A percentile compares a stretch with the other conserved stretches of the same genome.
phyloP scores from a whole-genome alignment of 176 grass and related monocot genomes.

The Cenchrus purpureus region DNA sequence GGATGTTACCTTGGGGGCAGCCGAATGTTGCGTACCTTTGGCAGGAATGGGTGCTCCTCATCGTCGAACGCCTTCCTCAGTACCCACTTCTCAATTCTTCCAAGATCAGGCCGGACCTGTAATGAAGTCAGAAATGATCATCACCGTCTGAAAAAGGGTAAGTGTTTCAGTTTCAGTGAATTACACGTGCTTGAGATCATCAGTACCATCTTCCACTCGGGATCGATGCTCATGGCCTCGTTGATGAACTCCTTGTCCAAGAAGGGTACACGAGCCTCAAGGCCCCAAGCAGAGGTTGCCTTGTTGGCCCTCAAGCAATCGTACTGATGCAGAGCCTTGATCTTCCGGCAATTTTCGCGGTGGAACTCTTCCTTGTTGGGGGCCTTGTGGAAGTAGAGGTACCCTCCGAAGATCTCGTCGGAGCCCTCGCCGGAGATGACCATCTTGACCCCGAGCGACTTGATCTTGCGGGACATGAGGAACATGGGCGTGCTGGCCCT shows the following conservation, averaged over 20 bases:
- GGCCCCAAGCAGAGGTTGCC: slow-evolving; percentile 80
- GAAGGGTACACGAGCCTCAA: slow-evolving; percentile 85
- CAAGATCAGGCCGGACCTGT: slow-evolving; percentile 71
- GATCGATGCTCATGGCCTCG: slow-evolving; percentile 75
- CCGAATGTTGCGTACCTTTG: slow-evolving; percentile 54
- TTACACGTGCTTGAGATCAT: too few species aligned
- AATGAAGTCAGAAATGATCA: not conserved
- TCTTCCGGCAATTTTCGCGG: slow-evolving; percentile 74
- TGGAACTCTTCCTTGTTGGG: slow-evolving; percentile 87
- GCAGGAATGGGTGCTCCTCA: slow-evolving; percentile 67
- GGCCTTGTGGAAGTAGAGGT: slow-evolving; percentile 92
- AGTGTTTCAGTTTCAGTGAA: not conserved
- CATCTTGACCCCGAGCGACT: slow-evolving; percentile 93
- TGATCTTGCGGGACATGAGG: slow-evolving; percentile 91
- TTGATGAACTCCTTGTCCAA: slow-evolving; percentile 87
- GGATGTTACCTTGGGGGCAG: too few species aligned
- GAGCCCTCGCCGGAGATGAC: slow-evolving; percentile 87
- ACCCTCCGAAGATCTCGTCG: slow-evolving; percentile 86
- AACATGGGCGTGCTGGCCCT: slow-evolving; percentile 93
- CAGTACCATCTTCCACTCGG: slow-evolving; percentile 82
- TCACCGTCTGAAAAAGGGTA: not conserved
- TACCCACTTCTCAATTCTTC: slow-evolving; percentile 85
- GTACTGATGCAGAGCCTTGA: slow-evolving; percentile 86
- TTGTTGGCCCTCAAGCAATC: slow-evolving; percentile 93
- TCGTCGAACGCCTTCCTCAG: slow-evolving; percentile 88